Conservation (phyloP, 169 alveolate species). For the Perkinsus olseni region DNA sequence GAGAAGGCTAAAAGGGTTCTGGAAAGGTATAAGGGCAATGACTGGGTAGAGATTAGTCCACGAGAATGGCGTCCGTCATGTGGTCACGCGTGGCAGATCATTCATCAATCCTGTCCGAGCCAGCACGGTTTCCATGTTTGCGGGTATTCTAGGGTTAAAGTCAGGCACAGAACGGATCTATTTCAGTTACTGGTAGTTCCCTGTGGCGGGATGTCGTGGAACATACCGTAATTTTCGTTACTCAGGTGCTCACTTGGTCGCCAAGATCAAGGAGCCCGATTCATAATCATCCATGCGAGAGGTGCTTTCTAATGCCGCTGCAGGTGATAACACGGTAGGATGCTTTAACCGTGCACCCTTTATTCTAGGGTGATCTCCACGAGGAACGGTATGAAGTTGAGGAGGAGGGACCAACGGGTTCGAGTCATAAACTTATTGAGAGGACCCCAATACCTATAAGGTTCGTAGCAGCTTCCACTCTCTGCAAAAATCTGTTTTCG, state of each 20-base stretch:
- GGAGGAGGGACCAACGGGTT: not conserved
- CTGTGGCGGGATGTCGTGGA: not conserved
- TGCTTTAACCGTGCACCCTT: too few species aligned
- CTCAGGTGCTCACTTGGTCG: constrained; percentile 21
- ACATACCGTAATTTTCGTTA: not conserved
- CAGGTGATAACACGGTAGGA: not conserved
- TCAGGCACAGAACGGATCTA: not conserved
- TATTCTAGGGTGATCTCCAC: not conserved
- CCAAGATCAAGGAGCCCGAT: constrained; percentile 15
- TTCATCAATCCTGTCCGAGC: not conserved
- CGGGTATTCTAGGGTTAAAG: not conserved
- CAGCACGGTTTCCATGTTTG: not conserved
- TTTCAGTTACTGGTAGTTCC: not conserved
- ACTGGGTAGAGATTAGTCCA: too few species aligned
- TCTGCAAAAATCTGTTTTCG: not conserved
- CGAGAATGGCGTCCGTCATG: not conserved
- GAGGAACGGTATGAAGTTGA: constrained; percentile 13
- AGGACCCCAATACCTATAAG: not conserved
- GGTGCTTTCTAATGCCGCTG: constrained; percentile 29
- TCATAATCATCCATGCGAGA: constrained; percentile 31
- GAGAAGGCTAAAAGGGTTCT: constrained; percentile 3
- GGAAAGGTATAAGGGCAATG: constrained; percentile 10
- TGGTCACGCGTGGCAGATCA: not conserved
- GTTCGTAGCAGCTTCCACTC: not conserved
- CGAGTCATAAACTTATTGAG: not conserved